Evolutionary conservation across 257 asterid genomes (phyloP).

Genomic region (Ballota nigra): DNA sequence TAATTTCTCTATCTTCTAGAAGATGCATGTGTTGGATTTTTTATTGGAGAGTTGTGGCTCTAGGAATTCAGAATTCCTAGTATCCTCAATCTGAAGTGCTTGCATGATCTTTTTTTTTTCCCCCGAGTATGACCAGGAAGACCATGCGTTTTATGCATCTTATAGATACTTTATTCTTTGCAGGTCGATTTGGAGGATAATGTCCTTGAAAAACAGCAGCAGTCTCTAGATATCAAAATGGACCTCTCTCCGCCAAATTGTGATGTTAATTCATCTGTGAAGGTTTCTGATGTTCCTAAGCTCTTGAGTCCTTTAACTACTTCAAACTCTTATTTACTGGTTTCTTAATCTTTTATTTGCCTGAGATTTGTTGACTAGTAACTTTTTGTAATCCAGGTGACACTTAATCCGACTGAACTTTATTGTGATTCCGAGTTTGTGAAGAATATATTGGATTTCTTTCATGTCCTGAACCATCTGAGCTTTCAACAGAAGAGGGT

Average conservation of each 20-base stretch:
- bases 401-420: constrained; percentile 55
- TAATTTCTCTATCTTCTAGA: neutral
- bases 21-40: neutral
- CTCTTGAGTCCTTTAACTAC: constrained; percentile 13
- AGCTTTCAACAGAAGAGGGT: constrained; percentile 79
- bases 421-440: constrained; percentile 59
- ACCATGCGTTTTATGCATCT: constrained; percentile 2
- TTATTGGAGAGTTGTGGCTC: neutral
- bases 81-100: neutral
- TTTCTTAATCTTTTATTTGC: constrained; percentile 13
- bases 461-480: constrained; percentile 39
- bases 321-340: constrained; percentile 7
- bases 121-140: neutral
- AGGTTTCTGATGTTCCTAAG: constrained; percentile 43
- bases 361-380: constrained; percentile 20
- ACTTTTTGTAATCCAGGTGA: constrained; percentile 46
- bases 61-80: neutral
- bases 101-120: neutral
- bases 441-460: constrained; percentile 53
- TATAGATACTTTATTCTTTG: constrained; percentile 22
- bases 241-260: constrained; percentile 52
- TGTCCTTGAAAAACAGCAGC: constrained; percentile 42
- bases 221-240: constrained; percentile 60
- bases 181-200: constrained; percentile 47
- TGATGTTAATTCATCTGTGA: constrained; percentile 53